Evolutionary conservation across 2,329 filamentous ascomycete genomes (phyloP), one percentile per base, ranked within the genome.

Genomic region (Penicillium fuscoglaucum): DNA sequence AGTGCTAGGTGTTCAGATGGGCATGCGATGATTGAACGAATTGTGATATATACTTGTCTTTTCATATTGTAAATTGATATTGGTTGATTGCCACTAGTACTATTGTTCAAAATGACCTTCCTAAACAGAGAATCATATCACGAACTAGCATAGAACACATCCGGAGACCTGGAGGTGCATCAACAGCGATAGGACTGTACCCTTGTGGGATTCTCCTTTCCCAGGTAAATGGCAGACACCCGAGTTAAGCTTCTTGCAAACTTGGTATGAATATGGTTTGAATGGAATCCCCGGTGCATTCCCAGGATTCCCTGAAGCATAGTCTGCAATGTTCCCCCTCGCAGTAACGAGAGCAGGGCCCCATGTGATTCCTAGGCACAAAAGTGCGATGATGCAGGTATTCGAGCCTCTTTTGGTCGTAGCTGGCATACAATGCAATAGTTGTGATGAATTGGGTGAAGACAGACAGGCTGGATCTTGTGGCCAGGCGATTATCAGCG

Each of bases 1-100:
- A 72, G 28, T 68, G 66, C 41, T 74, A 58, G 39, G 46, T 63
- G 66, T 45, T 68, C 13, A 28, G 6, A 35, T 35, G 35, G 21
- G 31, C 13, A 3, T 33, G 17, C 21, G 29, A 58, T 37, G 50
- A 54, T 33, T 54, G 15, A 43, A 58, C 37, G 55, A 58, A 41
- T 37, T 44, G 39, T 45, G 28, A 29, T 8, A 52, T 54, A 48
- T 17, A 58, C 2, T 48, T 48, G 21, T 40, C 7, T 54, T n/a
- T 41, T 35, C 3, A 19, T 54, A 24, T 48, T 43, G 50, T 57
- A 35, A 31, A 47, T 37, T 54, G 35, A 26, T 29, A 10, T 47
- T 33, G 10, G n/a, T 48, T 48, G 8, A 8, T 33, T 54, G 26
- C 15, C 29, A 13, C 24, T 6, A n/a, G 4, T 43, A n/a, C 28